Evolutionary conservation across 371 early-diverging fungal genomes (phyloP), one percentile per base, ranked within the genome.

Genomic region (Lichtheimia ornata): DNA sequence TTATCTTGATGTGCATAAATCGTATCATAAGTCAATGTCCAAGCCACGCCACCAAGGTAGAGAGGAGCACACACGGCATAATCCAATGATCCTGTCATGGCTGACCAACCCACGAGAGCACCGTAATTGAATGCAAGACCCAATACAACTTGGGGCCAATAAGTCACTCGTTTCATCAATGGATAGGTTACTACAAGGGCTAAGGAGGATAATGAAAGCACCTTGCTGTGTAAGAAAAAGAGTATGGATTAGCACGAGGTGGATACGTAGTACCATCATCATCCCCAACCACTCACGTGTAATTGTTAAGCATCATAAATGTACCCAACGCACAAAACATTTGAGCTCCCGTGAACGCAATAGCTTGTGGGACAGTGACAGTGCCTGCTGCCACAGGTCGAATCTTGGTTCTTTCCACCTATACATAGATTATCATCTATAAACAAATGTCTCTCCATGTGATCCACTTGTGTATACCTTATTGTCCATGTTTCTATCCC

Each of bases 1-100:
- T 94, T 95, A 76, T 97, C 98, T 74, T 93, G 95, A 60, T 96
- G 93, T 4, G 97, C 97, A 63, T 98, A 98, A 53, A 98, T 94
- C 18, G 97, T 97, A 70, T 97, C 97, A 74, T 97, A 98, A 4
- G 95, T 88, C 7, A 98, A 72, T 6, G 97, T 98, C 98, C 97
- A 97, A 50, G 86, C 88, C 4, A 97, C 82, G 7, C 96, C 96
- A 3, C 91, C 90, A 3, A 73, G 72, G 65, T 97, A 98, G 6
- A 98, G 75, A 0, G 97, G 97, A 1, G 91, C 81, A 4, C 84
- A 82, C 1, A 93, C 93, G 0, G 77, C 22, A 73, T 86, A 86
- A 64, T 92, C 82, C n/a, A 79, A 41, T 0, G 77, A 67, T 1
- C 95, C 96, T 4, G 87, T 72, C 75, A 97, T 87, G n/a, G 96